Base-by-base conservation (phyloP, 202 grass and related monocot species). In the Alloteropsis angusta region DNA sequence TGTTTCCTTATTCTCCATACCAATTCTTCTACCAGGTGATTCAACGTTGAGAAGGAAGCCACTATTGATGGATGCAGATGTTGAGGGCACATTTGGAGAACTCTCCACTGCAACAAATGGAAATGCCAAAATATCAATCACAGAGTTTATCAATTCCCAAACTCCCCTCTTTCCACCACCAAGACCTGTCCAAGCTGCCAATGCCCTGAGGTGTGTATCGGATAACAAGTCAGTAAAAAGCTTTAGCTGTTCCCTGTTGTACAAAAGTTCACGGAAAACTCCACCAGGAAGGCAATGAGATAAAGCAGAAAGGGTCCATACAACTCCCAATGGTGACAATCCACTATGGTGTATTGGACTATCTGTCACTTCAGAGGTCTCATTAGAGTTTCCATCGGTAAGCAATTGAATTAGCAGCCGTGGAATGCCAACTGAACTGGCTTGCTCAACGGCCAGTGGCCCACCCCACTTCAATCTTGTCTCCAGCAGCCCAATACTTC, bases 381-480 rank as follows among this genome's bases (percentile, higher is more conserved):
- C 88, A 68, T 83, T 86, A 13, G 56, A 71, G 84, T 75, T 71
- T 47, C 85, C 88, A 65, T 90, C 85, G 18, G 76, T 85, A 75
- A 93, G 81, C 58, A 93, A 74, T 53, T 60, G 86, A 77, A 81
- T 65, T 45, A 93, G 83, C 26, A 93, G 91, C 28, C 86, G 91
- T 16, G 91, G 91, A 25, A 93, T 90, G 65, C 87, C 87, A 58
- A 77, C 84, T 55, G 91, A 93, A 26, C 85, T 90, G 74, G 91
- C 88, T 76, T 93, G 91, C 47, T 93, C 85, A 53, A 90, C 80
- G 53, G 88, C 85, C 77, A 93, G 72, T 74, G 91, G 91, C 1
- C 89, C 95, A 2, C 95, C 95, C 91, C 95, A 97, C 83, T 83
- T 89, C 56, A 97, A 50, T 81, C 91, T 86, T 72, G 83, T 86